Base-by-base conservation (phyloP, 2,329 filamentous ascomycete species). In the Colletotrichum sp. region DNA sequence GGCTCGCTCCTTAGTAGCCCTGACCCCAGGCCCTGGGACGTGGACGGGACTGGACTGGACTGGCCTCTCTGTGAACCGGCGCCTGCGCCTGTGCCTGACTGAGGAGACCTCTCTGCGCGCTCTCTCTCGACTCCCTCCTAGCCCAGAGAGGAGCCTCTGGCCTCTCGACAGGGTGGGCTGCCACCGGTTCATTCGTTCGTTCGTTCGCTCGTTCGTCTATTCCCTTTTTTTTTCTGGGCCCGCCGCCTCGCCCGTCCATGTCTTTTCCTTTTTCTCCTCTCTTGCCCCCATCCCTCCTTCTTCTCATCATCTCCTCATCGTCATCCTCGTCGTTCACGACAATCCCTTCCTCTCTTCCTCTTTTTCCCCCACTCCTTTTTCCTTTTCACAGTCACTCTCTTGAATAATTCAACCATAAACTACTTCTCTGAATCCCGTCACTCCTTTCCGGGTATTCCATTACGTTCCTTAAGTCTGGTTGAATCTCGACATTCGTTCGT, bases 351-450 rank as follows among this genome's bases (percentile, higher is more conserved):
- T 81, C 81, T 78, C 79, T 80, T 80, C 79, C 81, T 81, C 79
- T 48, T 48, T 21, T 83, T 83, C 78, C 81, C 79, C 79, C 78
- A 81, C 83, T 85, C 79, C 81, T 82, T 83, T 85, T 84, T 82
- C 80, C 78, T 80, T 83, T 82, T 80, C 82, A 85, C 83, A 88
- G 87, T 89, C 88, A 84, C 85, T 89, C 87, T 83, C 87, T 89
- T 88, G 83, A 81, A 81, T 79, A 80, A 79, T 84, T 84, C 80
- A 79, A 83, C 84, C 82, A 80, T 83, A 70, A 69, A 70, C 69
- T 67, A 71, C 72, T 81, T 77, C 76, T 80, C 82, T 81, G 84
- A 84, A 83, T 81, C 85, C 87, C 87, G 86, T 87, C 88, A 89
- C 86, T 89, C 88, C 81, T 88, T 89, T 83, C 87, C 84, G 83